Conservation (phyloP, 2,329 filamentous ascomycete genomes). For the Colletotrichum sojae region DNA sequence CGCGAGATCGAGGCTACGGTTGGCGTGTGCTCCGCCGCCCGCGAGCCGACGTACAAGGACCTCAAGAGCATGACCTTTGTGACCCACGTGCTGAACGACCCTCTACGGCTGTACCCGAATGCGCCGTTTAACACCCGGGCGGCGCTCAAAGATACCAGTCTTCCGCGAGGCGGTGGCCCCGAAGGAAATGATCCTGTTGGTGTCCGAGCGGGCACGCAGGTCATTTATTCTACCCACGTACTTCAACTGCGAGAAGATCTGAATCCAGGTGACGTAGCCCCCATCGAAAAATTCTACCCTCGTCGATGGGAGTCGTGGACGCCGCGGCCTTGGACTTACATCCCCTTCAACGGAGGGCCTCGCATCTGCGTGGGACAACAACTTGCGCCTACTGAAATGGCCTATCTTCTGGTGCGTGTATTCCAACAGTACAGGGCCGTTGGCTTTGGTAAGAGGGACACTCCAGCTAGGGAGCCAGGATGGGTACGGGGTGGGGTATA, state of each 20-base stretch:
- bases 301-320: no score
- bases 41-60: constrained; percentile 44
- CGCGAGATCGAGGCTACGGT: constrained; percentile 59
- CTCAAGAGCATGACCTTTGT: constrained; percentile 80
- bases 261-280: no score
- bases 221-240: no score
- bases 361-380: constrained; percentile 57
- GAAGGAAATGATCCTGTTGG: no score
- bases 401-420: constrained; percentile 10
- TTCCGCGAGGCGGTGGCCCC: constrained; percentile 50
- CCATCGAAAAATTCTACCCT: no score
- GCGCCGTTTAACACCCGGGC: constrained; percentile 85
- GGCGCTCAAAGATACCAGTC: constrained; percentile 79
- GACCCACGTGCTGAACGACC: constrained; percentile 80
- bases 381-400: neutral
- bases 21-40: constrained; percentile 52
- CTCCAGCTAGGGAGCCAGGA: neutral
- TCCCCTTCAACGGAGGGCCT: constrained; percentile 54
- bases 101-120: constrained; percentile 80
- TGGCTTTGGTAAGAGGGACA: no score
- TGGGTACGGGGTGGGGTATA: neutral
- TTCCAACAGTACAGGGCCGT: constrained; percentile 47
- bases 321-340: no score
- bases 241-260: no score
- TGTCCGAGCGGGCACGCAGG: no score